phyloP scores from a whole-genome alignment of 768 basidiomycete genomes.

The Leccinum uliginosum region DNA sequence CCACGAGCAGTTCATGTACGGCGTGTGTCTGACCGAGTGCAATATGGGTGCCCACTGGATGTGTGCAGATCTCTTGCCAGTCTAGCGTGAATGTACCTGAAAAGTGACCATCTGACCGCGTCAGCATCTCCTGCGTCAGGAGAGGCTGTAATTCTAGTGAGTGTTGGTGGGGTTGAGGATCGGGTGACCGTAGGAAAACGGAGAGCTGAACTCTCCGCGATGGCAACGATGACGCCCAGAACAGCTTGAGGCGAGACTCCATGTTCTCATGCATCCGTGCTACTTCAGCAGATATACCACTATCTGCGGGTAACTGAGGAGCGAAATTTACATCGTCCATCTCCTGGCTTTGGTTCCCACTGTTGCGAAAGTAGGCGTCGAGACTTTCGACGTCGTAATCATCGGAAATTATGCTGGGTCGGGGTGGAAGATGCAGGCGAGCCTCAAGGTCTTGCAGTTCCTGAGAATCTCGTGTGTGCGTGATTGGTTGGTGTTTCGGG shows the following conservation, averaged over 20 bases:
- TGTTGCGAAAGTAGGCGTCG: conserved; percentile 45
- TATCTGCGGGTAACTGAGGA: conserved; percentile 21
- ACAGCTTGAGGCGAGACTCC: conserved; percentile 68
- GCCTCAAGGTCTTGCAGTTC: conserved; percentile 29
- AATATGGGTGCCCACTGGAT: conserved; percentile 54
- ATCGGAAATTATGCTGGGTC: conserved; percentile 56
- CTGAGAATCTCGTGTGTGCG: conserved; percentile 12
- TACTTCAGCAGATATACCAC: conserved; percentile 30
- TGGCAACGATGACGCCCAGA: conserved; percentile 74
- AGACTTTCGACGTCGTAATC: conserved; percentile 54
- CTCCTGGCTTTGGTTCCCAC: conserved; percentile 18
- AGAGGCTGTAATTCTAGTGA: conserved; percentile 43
- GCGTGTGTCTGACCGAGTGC: conserved; percentile 46
- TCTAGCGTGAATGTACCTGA: conserved; percentile 54
- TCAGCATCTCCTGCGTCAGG: conserved; percentile 45
- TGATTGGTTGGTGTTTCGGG: conserved; percentile 48
- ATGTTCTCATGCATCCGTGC: conserved; percentile 68
- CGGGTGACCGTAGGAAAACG: conserved; percentile 41
- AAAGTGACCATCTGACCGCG: conserved; percentile 72
- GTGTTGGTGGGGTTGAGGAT: conserved; percentile 24
- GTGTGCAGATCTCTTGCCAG: conserved; percentile 66
- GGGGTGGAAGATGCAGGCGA: conserved; percentile 45
- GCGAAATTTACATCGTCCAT: conserved; percentile 9
- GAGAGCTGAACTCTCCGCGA: conserved; percentile 59
- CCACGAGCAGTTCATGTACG: conserved; percentile 49